A percentile compares a stretch with the other conserved stretches of the same genome.
Evolutionary conservation across 257 asterid species (phyloP).

Genomic region (Solanum sejunctum): DNA sequence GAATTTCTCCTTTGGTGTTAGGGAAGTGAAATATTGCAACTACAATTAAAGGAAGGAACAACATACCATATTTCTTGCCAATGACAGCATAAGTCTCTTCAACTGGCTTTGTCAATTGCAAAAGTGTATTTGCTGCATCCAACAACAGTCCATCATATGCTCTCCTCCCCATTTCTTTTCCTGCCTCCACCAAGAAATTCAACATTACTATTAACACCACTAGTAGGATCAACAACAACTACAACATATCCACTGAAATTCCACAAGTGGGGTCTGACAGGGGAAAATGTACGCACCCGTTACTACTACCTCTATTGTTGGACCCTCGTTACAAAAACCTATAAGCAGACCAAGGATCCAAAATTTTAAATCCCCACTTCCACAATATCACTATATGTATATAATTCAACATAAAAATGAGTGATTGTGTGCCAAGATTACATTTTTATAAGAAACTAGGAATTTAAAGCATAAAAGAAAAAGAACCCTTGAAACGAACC

Average conservation of each 20-base stretch:
- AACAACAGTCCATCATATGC: slow-evolving; percentile 66
- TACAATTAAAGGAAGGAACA: background rate
- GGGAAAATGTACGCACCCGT: too few species aligned
- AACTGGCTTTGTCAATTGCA: slow-evolving; percentile 77
- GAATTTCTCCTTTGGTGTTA: background rate
- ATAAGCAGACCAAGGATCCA: background rate
- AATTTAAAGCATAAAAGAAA: background rate
- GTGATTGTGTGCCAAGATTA: background rate
- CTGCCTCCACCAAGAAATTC: slow-evolving; percentile 14
- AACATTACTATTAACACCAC: background rate
- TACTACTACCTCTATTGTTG: too few species aligned
- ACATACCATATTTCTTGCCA: slow-evolving; percentile 71
- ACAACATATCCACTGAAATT: too few species aligned
- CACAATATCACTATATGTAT: background rate
- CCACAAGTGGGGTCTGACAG: too few species aligned
- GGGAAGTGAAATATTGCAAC: background rate
- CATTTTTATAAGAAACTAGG: background rate
- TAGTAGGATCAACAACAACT: background rate
- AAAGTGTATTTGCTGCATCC: slow-evolving; percentile 92
- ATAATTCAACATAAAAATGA: background rate
- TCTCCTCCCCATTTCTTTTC: slow-evolving; percentile 24
- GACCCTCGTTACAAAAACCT: too few species aligned
- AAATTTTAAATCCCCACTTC: background rate
- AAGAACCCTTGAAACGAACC: slow-evolving; percentile 10
- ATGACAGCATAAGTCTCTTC: slow-evolving; percentile 56